phyloP scores from a whole-genome alignment of 345 rosid species.

The Aquilaria malaccensis region DNA sequence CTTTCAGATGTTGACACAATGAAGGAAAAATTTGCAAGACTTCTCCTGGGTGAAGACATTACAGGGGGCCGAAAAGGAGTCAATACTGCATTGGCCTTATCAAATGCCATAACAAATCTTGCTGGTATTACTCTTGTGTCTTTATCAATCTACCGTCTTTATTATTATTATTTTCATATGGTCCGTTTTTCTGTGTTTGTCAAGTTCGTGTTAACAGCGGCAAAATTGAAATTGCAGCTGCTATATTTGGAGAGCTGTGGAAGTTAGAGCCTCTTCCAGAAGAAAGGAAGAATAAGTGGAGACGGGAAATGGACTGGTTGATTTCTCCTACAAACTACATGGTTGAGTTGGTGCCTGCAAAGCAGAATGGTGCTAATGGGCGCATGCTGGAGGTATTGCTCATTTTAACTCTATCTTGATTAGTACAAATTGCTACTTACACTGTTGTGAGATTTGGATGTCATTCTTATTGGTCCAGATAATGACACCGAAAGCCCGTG shows the following conservation, averaged over 20 bases:
- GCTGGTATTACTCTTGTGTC: constrained; percentile 42
- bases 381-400: constrained; percentile 62
- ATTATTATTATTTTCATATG: not conserved
- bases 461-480: constrained; percentile 46
- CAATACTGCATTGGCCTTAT: constrained; percentile 67
- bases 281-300: constrained; percentile 79
- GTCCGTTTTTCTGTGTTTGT: not conserved
- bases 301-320: constrained; percentile 91
- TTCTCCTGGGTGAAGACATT: constrained; percentile 79
- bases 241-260: constrained; percentile 95
- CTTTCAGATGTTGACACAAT: constrained; percentile 63
- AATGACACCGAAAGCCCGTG: constrained; percentile 90
- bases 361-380: constrained; percentile 79
- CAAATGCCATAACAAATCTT: constrained; percentile 80
- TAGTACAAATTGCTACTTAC: not conserved
- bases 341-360: constrained; percentile 97
- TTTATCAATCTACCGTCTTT: not conserved
- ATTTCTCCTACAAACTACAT: constrained; percentile 89
- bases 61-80: constrained; percentile 76
- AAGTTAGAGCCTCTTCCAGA: constrained; percentile 80
- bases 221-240: constrained; percentile 35
- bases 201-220: not conserved
- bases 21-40: constrained; percentile 81
- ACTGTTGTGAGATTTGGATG: constrained; percentile 15
- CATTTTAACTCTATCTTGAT: not conserved